Evolutionary conservation across 768 basidiomycete genomes (phyloP), one percentile per base, ranked within the genome.

Genomic region (Leucocoprinus leucothites): DNA sequence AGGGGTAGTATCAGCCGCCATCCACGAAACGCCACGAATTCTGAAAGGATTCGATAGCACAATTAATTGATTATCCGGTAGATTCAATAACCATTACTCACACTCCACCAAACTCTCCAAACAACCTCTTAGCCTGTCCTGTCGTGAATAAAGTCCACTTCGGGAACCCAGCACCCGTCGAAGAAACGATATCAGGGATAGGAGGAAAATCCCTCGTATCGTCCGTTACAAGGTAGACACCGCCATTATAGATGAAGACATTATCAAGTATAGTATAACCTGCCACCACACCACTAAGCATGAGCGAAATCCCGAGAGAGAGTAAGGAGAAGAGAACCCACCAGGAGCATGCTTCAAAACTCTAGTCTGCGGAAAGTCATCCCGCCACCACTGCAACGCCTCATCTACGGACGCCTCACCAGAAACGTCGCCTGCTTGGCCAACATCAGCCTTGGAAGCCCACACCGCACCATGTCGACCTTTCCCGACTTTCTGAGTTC

Each of bases 241-340:
- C 82, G 9, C 85, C 84, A 60, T 88, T 84, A 61, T 80, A 74
- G n/a, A 89, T 69, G 63, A 87, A 82, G n/a, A 91, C 77, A 57
- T 91, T 87, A 62, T 94, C 90, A 53, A 95, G 73, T 42, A 94
- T 81, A 0, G 89, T 92, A 71, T 85, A 91, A 3, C 94, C 94
- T 94, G 11, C 31, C 31, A 26, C 9, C 14, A 47, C 35, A 8
- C 19, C 28, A 40, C 28, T 45, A 45, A 45, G 11, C 7, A 3
- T 28, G 57, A 60, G 38, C 47, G n/a, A n/a, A n/a, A n/a, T n/a
- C n/a, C n/a, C n/a, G n/a, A n/a, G n/a, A n/a, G n/a, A 53, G 21
- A 45, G 5, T 18, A 60, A 74, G 34, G 53, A 60, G 3, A 31
- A 38, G 19, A 54, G 5, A 18, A 48, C 71, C 48, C 45, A 89